Percentiles rank a stretch among this genome's conserved stretches.
These are phyloP conservation scores for Calendula officinalis DNA, from an alignment of 129 eudicot species.

Conservation along the genomic window DNA sequence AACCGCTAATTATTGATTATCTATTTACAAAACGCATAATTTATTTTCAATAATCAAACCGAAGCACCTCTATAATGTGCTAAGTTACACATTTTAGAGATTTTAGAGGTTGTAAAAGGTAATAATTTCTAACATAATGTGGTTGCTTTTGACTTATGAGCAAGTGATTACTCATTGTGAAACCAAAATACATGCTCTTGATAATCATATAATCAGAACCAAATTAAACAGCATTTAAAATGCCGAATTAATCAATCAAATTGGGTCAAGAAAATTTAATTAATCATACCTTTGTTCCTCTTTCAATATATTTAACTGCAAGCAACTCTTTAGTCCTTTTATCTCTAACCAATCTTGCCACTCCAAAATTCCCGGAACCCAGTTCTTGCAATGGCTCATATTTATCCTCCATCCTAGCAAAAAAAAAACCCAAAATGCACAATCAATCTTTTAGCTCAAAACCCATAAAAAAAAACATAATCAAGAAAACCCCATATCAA, in stretches of 20 bases:
- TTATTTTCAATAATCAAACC: too few species aligned
- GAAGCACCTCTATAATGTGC: not conserved
- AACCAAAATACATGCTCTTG: not conserved
- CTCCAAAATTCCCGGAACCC: conserved; percentile 69
- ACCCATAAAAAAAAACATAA: conserved; percentile 1
- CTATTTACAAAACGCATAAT: too few species aligned
- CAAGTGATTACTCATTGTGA: not conserved
- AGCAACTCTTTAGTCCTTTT: conserved; percentile 58
- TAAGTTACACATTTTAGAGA: not conserved
- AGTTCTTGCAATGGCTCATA: conserved; percentile 62
- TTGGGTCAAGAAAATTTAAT: not conserved
- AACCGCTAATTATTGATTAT: too few species aligned
- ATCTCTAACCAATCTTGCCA: conserved; percentile 62
- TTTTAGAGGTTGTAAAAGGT: not conserved
- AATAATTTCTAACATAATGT: not conserved
- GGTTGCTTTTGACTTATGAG: not conserved
- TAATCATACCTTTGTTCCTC: conserved; percentile 51
- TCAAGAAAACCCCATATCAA: not conserved
- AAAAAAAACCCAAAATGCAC: conserved; percentile 11
- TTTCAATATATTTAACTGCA: conserved; percentile 67
- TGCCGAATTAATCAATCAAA: conserved; percentile 5
- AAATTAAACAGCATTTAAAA: not conserved
- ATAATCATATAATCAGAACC: not conserved
- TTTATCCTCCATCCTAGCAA: conserved; percentile 45
- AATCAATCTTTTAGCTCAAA: conserved; percentile 10